Base-by-base conservation (phyloP, 371 early-diverging fungal species). In the Syncephalis plumigaleata region DNA sequence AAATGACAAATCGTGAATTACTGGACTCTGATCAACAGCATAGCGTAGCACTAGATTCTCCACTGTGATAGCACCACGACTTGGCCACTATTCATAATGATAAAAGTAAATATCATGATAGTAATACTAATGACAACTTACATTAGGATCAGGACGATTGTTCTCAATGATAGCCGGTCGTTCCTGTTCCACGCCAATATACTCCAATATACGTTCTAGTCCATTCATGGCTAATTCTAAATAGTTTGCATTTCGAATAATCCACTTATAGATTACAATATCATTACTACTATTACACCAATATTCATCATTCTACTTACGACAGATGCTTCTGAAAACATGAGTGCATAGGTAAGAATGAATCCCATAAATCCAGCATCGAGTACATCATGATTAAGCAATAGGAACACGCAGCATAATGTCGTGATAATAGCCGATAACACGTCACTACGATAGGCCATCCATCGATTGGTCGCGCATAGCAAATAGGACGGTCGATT, bases 381-480 rank as follows among this genome's bases (percentile, higher is more conserved):
- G 31, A 85, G 40, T 23, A 57, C 52, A 13, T 71, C 58, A 16
- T 63, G 39, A 20, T 60, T 55, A 23, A 45, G 37, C 26, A 66
- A 50, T 46, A 73, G 59, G 31, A 70, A 65, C 18, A 57, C 66
- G 9, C 74, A 77, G 38, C 75, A 62, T 22, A 50, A 20, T 39
- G 78, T 70, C 39, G 75, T 66, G 31, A 90, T 73, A 3, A 67
- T 13, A 2, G 82, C 74, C 23, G 78, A 75, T 18, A 73, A 63
- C 2, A 76, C 24, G 20, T 77, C 82, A 20, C 77, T 73, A 3
- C 88, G 78, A 20, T 81, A 55, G 47, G 70, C 71, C 27, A 88
- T 70, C 91, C 90, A 88, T 23, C 86, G 76, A 63, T 86, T 88
- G 46, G 74, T 69, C 18, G 70, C 70, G 84, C 88, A 86, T 24